Percentiles rank a stretch among this genome's conserved stretches.
Conservation (phyloP, 306 rosid genomes). For the Vachellia pachyceras region DNA sequence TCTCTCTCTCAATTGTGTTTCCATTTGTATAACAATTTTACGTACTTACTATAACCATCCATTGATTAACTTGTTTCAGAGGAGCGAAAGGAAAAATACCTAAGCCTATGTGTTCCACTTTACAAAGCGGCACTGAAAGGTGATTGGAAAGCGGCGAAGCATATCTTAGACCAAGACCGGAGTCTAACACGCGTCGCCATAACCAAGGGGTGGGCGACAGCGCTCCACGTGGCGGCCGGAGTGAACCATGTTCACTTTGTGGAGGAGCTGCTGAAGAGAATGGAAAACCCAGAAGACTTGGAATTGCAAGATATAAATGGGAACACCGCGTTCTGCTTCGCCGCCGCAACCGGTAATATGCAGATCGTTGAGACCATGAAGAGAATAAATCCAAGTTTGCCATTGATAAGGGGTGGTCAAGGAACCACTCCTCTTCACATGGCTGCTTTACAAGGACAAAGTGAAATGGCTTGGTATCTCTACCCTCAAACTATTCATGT, state of each 20-base stretch:
- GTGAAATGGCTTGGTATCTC: constrained; percentile 36
- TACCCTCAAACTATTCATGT: background rate
- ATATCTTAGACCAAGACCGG: constrained; percentile 29
- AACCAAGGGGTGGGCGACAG: constrained; percentile 36
- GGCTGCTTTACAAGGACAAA: constrained; percentile 41
- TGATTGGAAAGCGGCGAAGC: constrained; percentile 41
- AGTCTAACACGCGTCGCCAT: constrained; percentile 32
- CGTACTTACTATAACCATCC: background rate
- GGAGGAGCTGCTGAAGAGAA: constrained; percentile 29
- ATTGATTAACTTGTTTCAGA: background rate
- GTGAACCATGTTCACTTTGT: constrained; percentile 44
- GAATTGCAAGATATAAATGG: constrained; percentile 32
- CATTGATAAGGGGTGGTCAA: constrained; percentile 30
- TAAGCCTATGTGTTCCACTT: constrained; percentile 40
- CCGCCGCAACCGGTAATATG: constrained; percentile 43
- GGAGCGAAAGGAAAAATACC: background rate
- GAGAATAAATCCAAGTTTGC: background rate
- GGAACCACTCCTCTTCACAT: constrained; percentile 45
- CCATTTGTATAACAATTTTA: background rate
- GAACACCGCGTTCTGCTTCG: constrained; percentile 41
- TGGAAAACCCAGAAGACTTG: constrained; percentile 21
- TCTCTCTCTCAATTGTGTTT: background rate
- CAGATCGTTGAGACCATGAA: constrained; percentile 30
- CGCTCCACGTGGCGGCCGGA: constrained; percentile 46
- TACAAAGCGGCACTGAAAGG: constrained; percentile 41